phyloP scores from a whole-genome alignment of 495 filamentous ascomycete species.

The Penicillium simplicissimum region DNA sequence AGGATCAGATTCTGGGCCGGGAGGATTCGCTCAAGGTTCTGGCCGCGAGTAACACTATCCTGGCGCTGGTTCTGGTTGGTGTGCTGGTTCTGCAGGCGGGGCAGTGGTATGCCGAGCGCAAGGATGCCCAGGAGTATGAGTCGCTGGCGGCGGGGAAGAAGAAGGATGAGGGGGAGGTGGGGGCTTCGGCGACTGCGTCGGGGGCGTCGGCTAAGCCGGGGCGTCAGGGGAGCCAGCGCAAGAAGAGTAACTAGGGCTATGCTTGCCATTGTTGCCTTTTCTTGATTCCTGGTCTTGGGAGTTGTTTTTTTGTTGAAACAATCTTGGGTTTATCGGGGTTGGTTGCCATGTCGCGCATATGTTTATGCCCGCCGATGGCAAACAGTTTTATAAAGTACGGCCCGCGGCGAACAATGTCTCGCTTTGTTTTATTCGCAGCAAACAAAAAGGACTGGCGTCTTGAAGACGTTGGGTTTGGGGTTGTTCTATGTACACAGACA shows the following conservation, averaged over 20 bases:
- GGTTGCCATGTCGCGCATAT: constrained; percentile 1
- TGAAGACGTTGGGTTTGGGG: constrained; percentile 8
- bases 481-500: constrained; percentile 30
- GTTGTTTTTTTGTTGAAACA: background rate
- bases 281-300: background rate
- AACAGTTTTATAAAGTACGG: background rate
- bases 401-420: background rate
- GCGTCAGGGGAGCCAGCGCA: constrained; percentile 26
- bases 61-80: constrained; percentile 87
- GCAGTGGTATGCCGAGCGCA: constrained; percentile 97
- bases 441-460: background rate
- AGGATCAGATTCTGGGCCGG: constrained; percentile 56
- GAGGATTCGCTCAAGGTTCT: constrained; percentile 89
- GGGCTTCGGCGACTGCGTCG: constrained; percentile 9
- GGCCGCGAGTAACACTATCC: constrained; percentile 93
- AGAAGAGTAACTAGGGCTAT: constrained; percentile 25
- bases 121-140: constrained; percentile 80
- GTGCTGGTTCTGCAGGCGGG: constrained; percentile 93
- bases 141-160: constrained; percentile 53
- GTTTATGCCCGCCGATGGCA: background rate
- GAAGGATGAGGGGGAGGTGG: constrained; percentile 42
- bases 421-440: background rate
- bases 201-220: constrained; percentile 22
- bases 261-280: background rate
- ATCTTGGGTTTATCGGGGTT: background rate